These are phyloP conservation scores for Crithidia thermophila DNA, from an alignment of 208 protist genomes.

Conservation along the genomic window DNA sequence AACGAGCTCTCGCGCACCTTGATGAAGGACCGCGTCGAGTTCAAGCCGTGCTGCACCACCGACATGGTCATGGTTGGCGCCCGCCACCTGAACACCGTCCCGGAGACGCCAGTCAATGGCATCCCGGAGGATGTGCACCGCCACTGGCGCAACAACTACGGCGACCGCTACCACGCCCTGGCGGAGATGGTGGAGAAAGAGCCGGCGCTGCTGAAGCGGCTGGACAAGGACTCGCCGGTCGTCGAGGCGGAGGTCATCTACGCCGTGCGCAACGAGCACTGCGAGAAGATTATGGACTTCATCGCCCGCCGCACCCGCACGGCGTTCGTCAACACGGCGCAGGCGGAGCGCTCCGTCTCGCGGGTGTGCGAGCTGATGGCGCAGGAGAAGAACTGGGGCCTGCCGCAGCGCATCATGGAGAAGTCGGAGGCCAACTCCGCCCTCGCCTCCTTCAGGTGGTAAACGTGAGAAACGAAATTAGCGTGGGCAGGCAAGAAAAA, in stretches of 20 bases:
- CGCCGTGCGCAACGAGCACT: constrained; percentile 82
- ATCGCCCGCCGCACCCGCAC: constrained; percentile 92
- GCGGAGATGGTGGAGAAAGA: constrained; percentile 42
- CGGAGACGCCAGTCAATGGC: constrained; percentile 14
- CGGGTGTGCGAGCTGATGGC: constrained; percentile 91
- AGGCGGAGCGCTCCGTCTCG: constrained; percentile 68
- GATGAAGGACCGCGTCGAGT: constrained; percentile 37
- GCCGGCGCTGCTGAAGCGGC: constrained; percentile 39
- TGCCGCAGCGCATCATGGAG: constrained; percentile 48
- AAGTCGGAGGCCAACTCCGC: constrained; percentile 51
- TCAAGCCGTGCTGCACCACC: constrained; percentile 71
- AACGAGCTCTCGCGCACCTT: constrained; percentile 59
- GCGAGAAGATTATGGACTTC: constrained; percentile 90
- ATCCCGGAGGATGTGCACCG: constrained; percentile 72
- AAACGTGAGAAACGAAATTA: background rate
- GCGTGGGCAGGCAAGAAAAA: too few species aligned
- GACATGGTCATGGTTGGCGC: constrained; percentile 84
- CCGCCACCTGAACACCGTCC: constrained; percentile 49
- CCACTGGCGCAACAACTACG: constrained; percentile 73
- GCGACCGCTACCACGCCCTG: constrained; percentile 60
- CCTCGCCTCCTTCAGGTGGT: constrained; percentile 51
- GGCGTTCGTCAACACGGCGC: constrained; percentile 83
- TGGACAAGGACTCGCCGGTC: constrained; percentile 62
- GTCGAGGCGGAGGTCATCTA: constrained; percentile 92
- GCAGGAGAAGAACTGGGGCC: constrained; percentile 75